Evolutionary conservation across 805 yeast genomes (phyloP).

Genomic region (Barnettozyma botsteinii): DNA sequence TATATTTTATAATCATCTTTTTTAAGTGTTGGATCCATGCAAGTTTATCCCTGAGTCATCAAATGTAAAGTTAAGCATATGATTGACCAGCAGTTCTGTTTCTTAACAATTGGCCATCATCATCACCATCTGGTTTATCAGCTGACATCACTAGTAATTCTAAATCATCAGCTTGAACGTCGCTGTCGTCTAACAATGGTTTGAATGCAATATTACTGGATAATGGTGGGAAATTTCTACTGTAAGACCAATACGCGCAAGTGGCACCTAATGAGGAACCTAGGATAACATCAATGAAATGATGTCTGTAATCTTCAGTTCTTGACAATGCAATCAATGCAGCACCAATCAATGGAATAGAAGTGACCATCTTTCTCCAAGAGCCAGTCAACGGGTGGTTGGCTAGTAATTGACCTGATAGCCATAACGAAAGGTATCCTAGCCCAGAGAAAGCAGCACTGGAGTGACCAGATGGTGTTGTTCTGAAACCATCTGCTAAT

Average conservation of each 20-base stretch:
- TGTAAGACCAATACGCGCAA: constrained; percentile 44
- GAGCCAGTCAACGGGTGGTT: constrained; percentile 47
- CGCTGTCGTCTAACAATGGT: constrained; percentile 36
- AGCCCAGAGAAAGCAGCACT: constrained; percentile 65
- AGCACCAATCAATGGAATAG: constrained; percentile 63
- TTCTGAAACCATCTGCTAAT: constrained; percentile 67
- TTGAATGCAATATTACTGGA: constrained; percentile 31
- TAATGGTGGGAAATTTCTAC: constrained; percentile 36
- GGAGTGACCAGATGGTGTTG: constrained; percentile 82
- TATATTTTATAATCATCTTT: no score
- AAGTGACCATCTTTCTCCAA: constrained; percentile 53
- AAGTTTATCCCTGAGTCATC: background rate
- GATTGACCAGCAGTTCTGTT: background rate
- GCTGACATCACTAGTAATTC: constrained; percentile 13
- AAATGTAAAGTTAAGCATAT: background rate
- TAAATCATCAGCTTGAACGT: constrained; percentile 31
- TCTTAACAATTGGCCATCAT: constrained; percentile 13
- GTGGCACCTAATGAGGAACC: constrained; percentile 65
- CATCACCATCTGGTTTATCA: constrained; percentile 13
- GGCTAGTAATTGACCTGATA: constrained; percentile 57
- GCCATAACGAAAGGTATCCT: constrained; percentile 58
- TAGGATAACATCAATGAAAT: constrained; percentile 72
- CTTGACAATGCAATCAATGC: constrained; percentile 74
- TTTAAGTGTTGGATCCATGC: background rate
- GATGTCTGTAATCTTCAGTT: constrained; percentile 91